Evolutionary conservation across 345 rosid genomes (phyloP), one percentile per base, ranked within the genome.

Genomic region (Sonneratia caseolaris): DNA sequence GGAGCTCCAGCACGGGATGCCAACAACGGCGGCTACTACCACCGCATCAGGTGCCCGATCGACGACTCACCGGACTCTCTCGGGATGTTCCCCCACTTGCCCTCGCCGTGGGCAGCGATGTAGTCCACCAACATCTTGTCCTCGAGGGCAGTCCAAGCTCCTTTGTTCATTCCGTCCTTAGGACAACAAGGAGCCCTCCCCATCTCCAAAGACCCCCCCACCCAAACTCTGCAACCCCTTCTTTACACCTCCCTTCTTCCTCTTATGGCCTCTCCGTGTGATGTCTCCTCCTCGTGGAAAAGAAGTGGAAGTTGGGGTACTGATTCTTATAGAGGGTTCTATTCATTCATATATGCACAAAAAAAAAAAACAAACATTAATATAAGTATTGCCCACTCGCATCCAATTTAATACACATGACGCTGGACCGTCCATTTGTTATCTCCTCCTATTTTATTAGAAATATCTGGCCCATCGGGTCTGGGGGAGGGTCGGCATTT

Each of bases 151-250:
- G 89, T 87, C 92, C 92, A 87, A 10, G 89, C 85, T 70, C 92
- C 92, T 80, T 80, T 77, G 79, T 87, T 87, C n/a, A 85, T 72
- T 64, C 85, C 92, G 66, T 73, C 86, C 74, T 87, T 85, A 73
- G 89, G 81, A 84, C 88, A 84, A 71, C 86, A 84, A 47, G 92
- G 92, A 77, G 82, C 76, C 80, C 85, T 85, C 75, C 89, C 86
- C 92, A 87, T 87, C 27, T 72, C 24, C 61, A 40, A 40, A 40
- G 32, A 27, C 32, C 32, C 32, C 32, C 43, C 43, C 43, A 1
- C 43, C 43, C 43, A 1, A 40, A 40, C 43, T 40, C 43, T 40
- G 43, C 0, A 40, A 40, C 5, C 43, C 43, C 43, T 40, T 27
- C 64, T 59, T 36, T 49, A n/a, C 37, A 8, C 68, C 32, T 27